Base-by-base conservation (phyloP, 345 rosid species). In the Citrus cavaleriei region DNA sequence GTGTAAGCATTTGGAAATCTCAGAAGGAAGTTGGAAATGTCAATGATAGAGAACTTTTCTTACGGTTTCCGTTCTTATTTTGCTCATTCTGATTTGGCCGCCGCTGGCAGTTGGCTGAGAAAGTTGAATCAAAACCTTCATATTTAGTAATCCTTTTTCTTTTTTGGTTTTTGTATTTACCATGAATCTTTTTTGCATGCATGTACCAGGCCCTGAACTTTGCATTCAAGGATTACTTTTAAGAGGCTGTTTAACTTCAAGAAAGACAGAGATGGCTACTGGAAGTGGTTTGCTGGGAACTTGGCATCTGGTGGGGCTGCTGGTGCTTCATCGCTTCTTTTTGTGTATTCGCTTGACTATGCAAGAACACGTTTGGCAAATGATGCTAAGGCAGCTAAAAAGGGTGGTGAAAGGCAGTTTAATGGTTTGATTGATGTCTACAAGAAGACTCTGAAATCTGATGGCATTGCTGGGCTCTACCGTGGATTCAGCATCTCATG, bases 271-370 rank as follows among this genome's bases (percentile, higher is more conserved):
- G 90, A 88, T 76, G 89, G 89, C 38, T 88, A 88, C 79, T 86
- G 89, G 89, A 86, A 86, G 61, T 88, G 91, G 91, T 88, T 88
- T 83, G 90, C 87, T 32, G 90, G 92, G 69, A 89, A 89, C 79
- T 78, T 89, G 89, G 92, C 92, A 32, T 89, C 92, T 60, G 92
- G 92, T 81, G 92, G 89, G 42, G 85, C 87, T 58, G 92, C 92
- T 74, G 92, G 91, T 58, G 92, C 91, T 73, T 81, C 92, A 32
- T 89, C 92, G 12, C 88, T 83, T 51, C 77, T 89, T 0, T 88
- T 89, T 73, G 91, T 88, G 10, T 88, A 88, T 75, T 86, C 91
- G 21, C 76, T 88, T 80, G 91, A 88, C 77, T 89, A 78, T 78
- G 91, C 86, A 12, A 84, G 91, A 34, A 89, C 92, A 9, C 88